These are phyloP conservation scores for Cordyceps cateniannulata DNA, from an alignment of 2,329 filamentous ascomycete genomes.

Conservation along the genomic window DNA sequence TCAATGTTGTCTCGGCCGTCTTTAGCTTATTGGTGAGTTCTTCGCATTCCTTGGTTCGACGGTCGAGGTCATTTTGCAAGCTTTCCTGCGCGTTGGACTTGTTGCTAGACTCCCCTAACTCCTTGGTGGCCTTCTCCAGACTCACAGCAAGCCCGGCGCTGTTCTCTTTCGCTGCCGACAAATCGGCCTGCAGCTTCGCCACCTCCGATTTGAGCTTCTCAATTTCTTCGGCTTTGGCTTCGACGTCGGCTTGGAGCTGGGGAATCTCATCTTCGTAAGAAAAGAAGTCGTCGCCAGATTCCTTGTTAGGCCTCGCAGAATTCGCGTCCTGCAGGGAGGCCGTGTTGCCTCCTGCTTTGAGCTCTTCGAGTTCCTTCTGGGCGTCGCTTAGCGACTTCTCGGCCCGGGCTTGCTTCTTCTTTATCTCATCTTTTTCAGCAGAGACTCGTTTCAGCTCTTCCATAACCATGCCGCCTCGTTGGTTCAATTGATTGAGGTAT, in stretches of 20 bases:
- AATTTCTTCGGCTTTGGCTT: slow-evolving; percentile 64
- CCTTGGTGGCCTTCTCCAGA: slow-evolving; percentile 60
- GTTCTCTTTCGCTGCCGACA: slow-evolving; percentile 65
- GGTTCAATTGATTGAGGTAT: slow-evolving; percentile 79
- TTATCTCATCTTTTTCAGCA: slow-evolving; percentile 71
- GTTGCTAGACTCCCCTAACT: slow-evolving; percentile 47
- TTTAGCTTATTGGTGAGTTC: slow-evolving; percentile 43
- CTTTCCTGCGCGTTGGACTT: slow-evolving; percentile 34
- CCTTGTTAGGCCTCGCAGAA: slow-evolving; percentile 15
- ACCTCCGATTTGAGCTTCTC: slow-evolving; percentile 64
- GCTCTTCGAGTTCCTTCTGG: slow-evolving; percentile 55
- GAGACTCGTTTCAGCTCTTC: slow-evolving; percentile 86
- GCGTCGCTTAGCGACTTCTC: slow-evolving; percentile 57
- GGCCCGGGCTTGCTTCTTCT: slow-evolving; percentile 66
- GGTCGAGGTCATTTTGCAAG: slow-evolving; percentile 44
- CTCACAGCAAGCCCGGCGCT: slow-evolving; percentile 59
- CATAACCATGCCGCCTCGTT: slow-evolving; percentile 88
- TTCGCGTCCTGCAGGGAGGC: slow-evolving; percentile 12
- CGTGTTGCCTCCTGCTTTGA: slow-evolving; percentile 44
- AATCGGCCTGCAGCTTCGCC: slow-evolving; percentile 59
- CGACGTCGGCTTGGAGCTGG: slow-evolving; percentile 68
- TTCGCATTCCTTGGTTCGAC: slow-evolving; percentile 41
- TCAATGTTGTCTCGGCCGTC: slow-evolving; percentile 37
- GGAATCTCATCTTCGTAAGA: slow-evolving; percentile 86
- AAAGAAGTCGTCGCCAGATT: slow-evolving; percentile 68